Percentiles rank a stretch among this genome's conserved stretches.
Evolutionary conservation across 805 yeast genomes (phyloP).

Genomic region (Kluyveromyces wickerhamii): DNA sequence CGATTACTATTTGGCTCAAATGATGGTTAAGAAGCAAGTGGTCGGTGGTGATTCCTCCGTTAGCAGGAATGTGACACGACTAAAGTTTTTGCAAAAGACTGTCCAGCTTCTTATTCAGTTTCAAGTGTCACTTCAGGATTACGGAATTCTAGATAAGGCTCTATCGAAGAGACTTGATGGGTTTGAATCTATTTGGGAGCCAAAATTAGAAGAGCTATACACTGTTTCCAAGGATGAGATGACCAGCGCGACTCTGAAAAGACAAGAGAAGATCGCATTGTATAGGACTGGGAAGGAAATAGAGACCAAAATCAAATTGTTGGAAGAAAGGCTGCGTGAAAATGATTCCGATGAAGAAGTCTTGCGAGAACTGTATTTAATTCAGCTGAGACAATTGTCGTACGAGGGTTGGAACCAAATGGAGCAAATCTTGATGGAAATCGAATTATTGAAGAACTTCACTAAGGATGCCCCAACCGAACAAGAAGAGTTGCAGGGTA

Average conservation of each 20-base stretch:
- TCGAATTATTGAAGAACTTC: slow-evolving; percentile 48
- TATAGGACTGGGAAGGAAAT: slow-evolving; percentile 54
- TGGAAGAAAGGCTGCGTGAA: slow-evolving; percentile 31
- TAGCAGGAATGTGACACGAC: slow-evolving; percentile 19
- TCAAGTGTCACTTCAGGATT: slow-evolving; percentile 38
- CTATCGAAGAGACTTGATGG: slow-evolving; percentile 35
- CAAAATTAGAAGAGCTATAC: slow-evolving; percentile 30
- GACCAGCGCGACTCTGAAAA: slow-evolving; percentile 32
- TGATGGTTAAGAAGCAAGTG: slow-evolving; percentile 25
- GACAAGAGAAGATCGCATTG: slow-evolving; percentile 68
- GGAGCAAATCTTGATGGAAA: slow-evolving; percentile 57
- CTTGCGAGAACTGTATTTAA: slow-evolving; percentile 46
- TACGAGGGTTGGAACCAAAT: slow-evolving; percentile 47
- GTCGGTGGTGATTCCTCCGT: slow-evolving; percentile 8
- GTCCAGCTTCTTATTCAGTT: slow-evolving; percentile 39
- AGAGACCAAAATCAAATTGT: slow-evolving; percentile 33
- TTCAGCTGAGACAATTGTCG: slow-evolving; percentile 45
- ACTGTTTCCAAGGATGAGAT: slow-evolving; percentile 13
- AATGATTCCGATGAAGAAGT: slow-evolving; percentile 54
- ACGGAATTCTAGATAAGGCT: slow-evolving; percentile 34
- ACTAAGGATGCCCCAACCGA: slow-evolving; percentile 21
- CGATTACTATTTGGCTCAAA: slow-evolving; percentile 49
- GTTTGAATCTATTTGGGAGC: slow-evolving; percentile 35
- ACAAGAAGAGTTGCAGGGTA: slow-evolving; percentile 11
- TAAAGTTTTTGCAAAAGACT: slow-evolving; percentile 35